These are phyloP conservation scores for Zanthoxylum bungeanum DNA, from an alignment of 345 rosid genomes.

Conservation along the genomic window DNA sequence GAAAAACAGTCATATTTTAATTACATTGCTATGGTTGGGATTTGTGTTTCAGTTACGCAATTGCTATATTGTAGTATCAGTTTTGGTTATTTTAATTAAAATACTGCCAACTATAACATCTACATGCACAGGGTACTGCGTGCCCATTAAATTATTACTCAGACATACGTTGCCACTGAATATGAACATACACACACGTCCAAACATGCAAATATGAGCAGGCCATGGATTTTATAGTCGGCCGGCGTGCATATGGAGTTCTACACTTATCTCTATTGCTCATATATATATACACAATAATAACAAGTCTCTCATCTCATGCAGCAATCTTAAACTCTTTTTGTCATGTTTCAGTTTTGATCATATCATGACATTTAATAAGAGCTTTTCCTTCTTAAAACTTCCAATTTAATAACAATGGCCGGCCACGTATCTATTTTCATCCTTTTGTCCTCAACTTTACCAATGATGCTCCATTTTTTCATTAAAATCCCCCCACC, in stretches of 20 bases:
- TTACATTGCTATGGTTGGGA: too few relatives aligned
- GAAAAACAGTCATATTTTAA: too few relatives aligned
- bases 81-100: too few relatives aligned
- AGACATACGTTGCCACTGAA: neutral
- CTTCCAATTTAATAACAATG: conserved; percentile 7
- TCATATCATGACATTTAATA: neutral
- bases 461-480: conserved; percentile 23
- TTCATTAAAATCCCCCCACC: conserved; percentile 11
- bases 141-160: too few relatives aligned
- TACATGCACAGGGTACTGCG: too few relatives aligned
- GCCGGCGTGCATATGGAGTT: conserved; percentile 5
- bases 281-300: neutral
- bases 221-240: conserved; percentile 17
- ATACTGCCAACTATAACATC: too few relatives aligned
- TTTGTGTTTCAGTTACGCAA: too few relatives aligned
- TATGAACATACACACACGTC: neutral
- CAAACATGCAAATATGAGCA: conserved; percentile 14
- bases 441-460: conserved; percentile 29
- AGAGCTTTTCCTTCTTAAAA: neutral
- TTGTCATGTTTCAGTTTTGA: conserved; percentile 3
- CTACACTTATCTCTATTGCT: neutral
- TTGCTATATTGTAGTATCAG: too few relatives aligned
- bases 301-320: neutral
- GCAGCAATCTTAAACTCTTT: neutral
- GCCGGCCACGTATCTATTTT: conserved; percentile 34